Evolutionary conservation across 768 basidiomycete genomes (phyloP), one percentile per base, ranked within the genome.

Genomic region (Tephrocybe sp.): DNA sequence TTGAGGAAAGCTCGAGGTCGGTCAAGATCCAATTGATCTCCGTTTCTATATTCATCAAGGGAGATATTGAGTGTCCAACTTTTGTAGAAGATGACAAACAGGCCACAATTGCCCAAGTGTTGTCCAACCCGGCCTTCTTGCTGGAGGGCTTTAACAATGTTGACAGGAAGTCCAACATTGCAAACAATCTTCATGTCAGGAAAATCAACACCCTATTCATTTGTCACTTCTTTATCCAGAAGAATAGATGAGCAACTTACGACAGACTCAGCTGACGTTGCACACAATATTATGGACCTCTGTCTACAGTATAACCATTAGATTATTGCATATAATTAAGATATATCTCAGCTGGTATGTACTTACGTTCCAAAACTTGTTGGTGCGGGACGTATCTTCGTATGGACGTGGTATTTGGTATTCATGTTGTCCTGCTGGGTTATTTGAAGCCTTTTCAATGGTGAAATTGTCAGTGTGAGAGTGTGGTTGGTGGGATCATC

Each of bases 151-250:
- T 57, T 52, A 3, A 57, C 50, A 12, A 56, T 42, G 4, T 49
- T 44, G 2, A 33, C 30, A 3, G 60, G 57, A 10, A 61, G 30
- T 11, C 57, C 57, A 11, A 44, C 56, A 5, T 42, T 54, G 30
- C 60, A 59, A 10, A 61, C 60, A 42, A 59, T 59, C 18, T 52
- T 43, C 2, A 61, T 54, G 21, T 61, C 58, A 1, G 54, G 57
- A 49, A 61, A 61, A 22, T 61, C 57, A 22, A 61, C 50, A 11
- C 60, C n/a, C n/a, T n/a, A n/a, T n/a, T n/a, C n/a, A n/a, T n/a
- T n/a, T n/a, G 57, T 58, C 59, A 19, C 12, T 12, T 24, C 13
- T 12, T 7, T 7, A 12, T 7, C 7, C 29, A 30, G 18, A 29
- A 16, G 29, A 34, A 16, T 42, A 22, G 23, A 24, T 18, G 49